phyloP scores from a whole-genome alignment of 2,329 filamentous ascomycete genomes.

The Chaetomium sp. region DNA sequence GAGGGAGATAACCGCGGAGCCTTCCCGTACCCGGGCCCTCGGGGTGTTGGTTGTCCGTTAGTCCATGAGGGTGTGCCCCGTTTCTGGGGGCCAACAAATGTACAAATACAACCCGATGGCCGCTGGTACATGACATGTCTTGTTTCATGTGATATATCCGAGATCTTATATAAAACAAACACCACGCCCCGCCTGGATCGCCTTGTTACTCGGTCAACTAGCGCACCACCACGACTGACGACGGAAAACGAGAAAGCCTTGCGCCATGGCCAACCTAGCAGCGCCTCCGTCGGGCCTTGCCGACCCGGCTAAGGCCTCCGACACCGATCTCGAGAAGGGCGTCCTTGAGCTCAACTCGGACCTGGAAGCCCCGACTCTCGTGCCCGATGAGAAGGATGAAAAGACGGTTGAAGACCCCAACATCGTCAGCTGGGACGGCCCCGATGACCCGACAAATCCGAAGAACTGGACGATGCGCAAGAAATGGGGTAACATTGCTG shows the following conservation, averaged over 20 bases:
- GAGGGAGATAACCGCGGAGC: background rate
- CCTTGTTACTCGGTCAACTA: background rate
- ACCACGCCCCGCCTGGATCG: background rate
- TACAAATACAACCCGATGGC: background rate
- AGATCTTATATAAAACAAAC: too few relatives aligned
- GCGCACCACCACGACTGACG: background rate
- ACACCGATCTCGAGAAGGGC: conserved; percentile 18
- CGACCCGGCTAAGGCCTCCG: conserved; percentile 2
- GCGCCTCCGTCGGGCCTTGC: background rate
- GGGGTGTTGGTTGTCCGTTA: background rate
- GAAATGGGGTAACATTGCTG: conserved; percentile 52
- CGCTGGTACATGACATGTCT: too few relatives aligned
- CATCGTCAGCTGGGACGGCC: conserved; percentile 45
- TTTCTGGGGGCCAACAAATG: background rate
- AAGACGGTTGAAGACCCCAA: conserved; percentile 30
- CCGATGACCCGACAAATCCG: conserved; percentile 45
- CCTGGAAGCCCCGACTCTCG: conserved; percentile 14
- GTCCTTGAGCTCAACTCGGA: conserved; percentile 14
- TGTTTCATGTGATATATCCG: too few relatives aligned
- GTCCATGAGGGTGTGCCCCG: background rate
- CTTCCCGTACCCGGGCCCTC: conserved; percentile 1
- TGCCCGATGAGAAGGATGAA: conserved; percentile 5
- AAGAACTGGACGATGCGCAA: conserved; percentile 49
- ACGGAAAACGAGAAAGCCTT: background rate
- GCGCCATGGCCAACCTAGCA: conserved; percentile 7